Conservation (phyloP, 139 green algal species). For the Bryopsis sp. region DNA sequence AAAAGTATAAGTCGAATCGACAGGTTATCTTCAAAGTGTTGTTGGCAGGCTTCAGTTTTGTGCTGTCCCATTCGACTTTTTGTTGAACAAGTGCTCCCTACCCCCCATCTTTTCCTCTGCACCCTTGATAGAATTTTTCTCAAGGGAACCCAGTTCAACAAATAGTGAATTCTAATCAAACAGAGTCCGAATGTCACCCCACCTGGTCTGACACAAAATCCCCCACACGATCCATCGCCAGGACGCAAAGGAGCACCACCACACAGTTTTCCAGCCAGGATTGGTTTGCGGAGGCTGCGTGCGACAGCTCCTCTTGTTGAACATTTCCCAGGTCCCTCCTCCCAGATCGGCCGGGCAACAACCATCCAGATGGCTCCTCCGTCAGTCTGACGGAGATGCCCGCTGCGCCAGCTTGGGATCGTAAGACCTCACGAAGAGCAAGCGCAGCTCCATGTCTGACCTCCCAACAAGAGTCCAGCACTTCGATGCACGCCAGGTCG, state of each 20-base stretch:
- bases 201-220: slow-evolving; percentile 91
- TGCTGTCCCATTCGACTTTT: no score
- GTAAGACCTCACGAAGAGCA: slow-evolving; percentile 73
- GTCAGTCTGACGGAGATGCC: slow-evolving; percentile 34
- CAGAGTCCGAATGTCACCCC: no score
- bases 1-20: no score
- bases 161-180: no score
- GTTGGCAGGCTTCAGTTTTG: no score
- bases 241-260: slow-evolving; percentile 75
- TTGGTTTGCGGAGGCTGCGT: slow-evolving; percentile 42
- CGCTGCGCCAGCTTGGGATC: slow-evolving; percentile 39
- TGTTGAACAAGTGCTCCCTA: no score
- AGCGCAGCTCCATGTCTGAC: slow-evolving; percentile 77
- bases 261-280: slow-evolving; percentile 74
- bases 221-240: slow-evolving; percentile 88
- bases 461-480: slow-evolving; percentile 68
- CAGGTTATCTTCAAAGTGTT: no score
- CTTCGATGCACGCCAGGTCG: slow-evolving; percentile 60
- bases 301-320: slow-evolving; percentile 23
- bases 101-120: no score
- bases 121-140: no score
- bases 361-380: slow-evolving; percentile 34
- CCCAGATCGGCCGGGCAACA: slow-evolving; percentile 28
- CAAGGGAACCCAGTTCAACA: no score
- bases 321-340: slow-evolving; percentile 31